Base-by-base conservation (phyloP, 495 filamentous ascomycete species). In the Mytilinidion resinicola region DNA sequence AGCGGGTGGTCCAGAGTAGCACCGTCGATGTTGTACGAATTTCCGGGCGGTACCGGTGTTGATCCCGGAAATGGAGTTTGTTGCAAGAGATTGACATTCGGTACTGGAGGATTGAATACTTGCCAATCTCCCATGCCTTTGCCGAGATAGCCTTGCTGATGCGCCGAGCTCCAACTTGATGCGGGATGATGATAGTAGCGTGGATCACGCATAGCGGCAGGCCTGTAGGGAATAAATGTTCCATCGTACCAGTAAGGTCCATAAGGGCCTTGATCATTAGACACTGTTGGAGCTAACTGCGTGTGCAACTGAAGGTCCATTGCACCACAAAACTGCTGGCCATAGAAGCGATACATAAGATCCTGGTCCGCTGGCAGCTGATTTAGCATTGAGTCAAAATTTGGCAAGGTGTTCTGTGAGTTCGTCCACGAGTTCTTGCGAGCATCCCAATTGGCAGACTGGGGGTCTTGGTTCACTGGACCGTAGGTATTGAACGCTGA, bases 231-330 rank as follows among this genome's bases (percentile, higher is more conserved):
- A 33, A 86, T 84, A 65, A 84, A 85, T 12, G 78, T 84, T 5
- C 86, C 85, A 72, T 95, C 85, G 11, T 84, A 83, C 88, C 88
- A 93, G 62, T 87, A 86, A 14, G 85, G 82, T 3, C 88, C 88
- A 70, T 82, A 88, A 14, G 86, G 81, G 4, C 83, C 84, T 37
- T 81, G 82, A 34, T 83, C 84, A 57, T 88, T 88, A 15, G 86
- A 86, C 19, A 85, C 83, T 3, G 88, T 89, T 36, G 87, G 88
- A 7, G 86, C 83, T 33, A 84, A 72, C 44, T 78, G 79, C 35
- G 85, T 83, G 57, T 91, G 88, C 55, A 87, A 82, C 21, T 83
- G 79, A 9, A 87, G 85, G 7, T 87, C 86, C 11, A 90, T 68
- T 12, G 86, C 82, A 0, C 84, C 86, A 9, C 87, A 87, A 41